Percentiles rank a stretch among this genome's conserved stretches.
Conservation (phyloP, 306 rosid species). For the Cicer bijugum region DNA sequence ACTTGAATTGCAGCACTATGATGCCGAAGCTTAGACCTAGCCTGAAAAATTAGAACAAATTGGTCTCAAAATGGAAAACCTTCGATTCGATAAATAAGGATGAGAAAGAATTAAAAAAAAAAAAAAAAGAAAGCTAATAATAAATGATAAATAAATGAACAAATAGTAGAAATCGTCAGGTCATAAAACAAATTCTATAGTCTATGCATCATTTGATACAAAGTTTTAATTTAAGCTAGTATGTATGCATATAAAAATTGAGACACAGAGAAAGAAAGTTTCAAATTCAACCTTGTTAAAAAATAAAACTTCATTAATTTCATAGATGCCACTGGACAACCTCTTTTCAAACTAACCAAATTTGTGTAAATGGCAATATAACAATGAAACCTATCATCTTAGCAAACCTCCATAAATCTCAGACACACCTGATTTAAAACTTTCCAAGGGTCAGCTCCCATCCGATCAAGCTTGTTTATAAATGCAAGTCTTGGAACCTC, state of each 20-base stretch:
- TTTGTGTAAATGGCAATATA: slow-evolving; percentile 24
- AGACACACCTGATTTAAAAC: slow-evolving; percentile 84
- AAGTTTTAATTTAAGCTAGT: neutral
- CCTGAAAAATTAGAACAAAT: slow-evolving; percentile 57
- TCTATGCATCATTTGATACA: slow-evolving; percentile 7
- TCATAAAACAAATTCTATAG: slow-evolving; percentile 21
- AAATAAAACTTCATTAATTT: neutral
- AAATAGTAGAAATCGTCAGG: slow-evolving; percentile 15
- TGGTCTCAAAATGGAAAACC: slow-evolving; percentile 12
- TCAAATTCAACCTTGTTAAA: slow-evolving; percentile 16
- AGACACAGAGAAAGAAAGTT: neutral
- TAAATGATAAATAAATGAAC: slow-evolving; percentile 29
- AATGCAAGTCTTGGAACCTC: slow-evolving; percentile 97
- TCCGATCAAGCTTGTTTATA: slow-evolving; percentile 93
- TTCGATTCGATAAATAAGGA: slow-evolving; percentile 19
- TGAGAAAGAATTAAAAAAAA: neutral
- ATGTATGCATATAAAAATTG: too few species aligned
- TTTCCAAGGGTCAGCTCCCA: slow-evolving; percentile 99
- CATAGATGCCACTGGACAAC: slow-evolving; percentile 14
- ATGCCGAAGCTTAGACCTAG: slow-evolving; percentile 95
- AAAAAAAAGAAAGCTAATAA: neutral
- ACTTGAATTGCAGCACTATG: slow-evolving; percentile 96
- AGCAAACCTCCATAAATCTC: slow-evolving; percentile 35
- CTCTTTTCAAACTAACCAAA: slow-evolving; percentile 18
- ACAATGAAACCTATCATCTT: slow-evolving; percentile 14